A percentile compares a stretch with the other conserved stretches of the same genome.
These are phyloP conservation scores for Phytophthora meadii DNA, from an alignment of 352 stramenopile genomes.

Conservation along the genomic window DNA sequence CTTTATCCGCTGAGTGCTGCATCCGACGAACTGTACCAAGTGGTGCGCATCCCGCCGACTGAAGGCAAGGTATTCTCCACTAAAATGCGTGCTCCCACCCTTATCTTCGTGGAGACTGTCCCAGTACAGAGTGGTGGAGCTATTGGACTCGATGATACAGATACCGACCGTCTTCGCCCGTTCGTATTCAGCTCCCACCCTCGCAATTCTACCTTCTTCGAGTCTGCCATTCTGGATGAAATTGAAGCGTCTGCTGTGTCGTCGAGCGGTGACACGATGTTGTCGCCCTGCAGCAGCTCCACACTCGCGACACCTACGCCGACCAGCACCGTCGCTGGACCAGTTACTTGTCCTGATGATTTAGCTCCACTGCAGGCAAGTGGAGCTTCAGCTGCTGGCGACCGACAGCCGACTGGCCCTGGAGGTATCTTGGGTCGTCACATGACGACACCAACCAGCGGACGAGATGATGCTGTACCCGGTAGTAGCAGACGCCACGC, in stretches of 20 bases:
- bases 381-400: constrained; percentile 3
- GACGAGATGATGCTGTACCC: constrained; percentile 9
- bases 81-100: constrained; percentile 81
- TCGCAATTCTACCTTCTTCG: constrained; percentile 71
- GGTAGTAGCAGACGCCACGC: constrained; percentile 20
- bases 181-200: constrained; percentile 62
- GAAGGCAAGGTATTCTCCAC: constrained; percentile 89
- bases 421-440: constrained; percentile 13
- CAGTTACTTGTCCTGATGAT: constrained; percentile 21
- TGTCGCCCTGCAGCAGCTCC: constrained; percentile 35
- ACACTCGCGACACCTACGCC: constrained; percentile 34
- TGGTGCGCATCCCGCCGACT: constrained; percentile 71
- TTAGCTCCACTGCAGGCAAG: constrained; percentile 7
- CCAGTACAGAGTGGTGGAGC: constrained; percentile 54
- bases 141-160: constrained; percentile 35
- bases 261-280: constrained; percentile 28
- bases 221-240: constrained; percentile 46
- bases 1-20: constrained; percentile 77
- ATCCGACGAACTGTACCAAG: constrained; percentile 77
- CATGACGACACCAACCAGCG: constrained; percentile 29
- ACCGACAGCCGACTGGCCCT: constrained; percentile 15
- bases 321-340: constrained; percentile 12
- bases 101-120: constrained; percentile 81
- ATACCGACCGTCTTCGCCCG: constrained; percentile 50
- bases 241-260: constrained; percentile 45